These are phyloP conservation scores for Backusella sp. DNA, from an alignment of 192 early-diverging fungal species.

Conservation along the genomic window DNA sequence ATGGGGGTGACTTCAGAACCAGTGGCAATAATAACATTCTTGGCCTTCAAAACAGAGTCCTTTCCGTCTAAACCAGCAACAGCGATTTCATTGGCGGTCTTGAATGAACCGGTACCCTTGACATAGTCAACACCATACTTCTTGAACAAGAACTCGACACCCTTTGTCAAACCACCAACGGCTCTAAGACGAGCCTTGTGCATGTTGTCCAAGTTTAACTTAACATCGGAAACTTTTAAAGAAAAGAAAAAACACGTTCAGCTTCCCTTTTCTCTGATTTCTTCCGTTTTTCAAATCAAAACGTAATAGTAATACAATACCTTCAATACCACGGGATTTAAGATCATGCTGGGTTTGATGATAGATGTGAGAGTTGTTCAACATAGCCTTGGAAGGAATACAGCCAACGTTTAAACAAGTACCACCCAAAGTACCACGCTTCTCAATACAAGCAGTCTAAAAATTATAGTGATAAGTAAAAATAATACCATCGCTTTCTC, in stretches of 20 bases:
- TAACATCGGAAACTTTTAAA: constrained; percentile 62
- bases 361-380: constrained; percentile 98
- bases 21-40: constrained; percentile 98
- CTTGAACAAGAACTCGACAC: constrained; percentile 94
- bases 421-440: constrained; percentile 92
- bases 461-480: neutral
- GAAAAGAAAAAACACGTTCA: neutral
- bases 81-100: constrained; percentile 73
- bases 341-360: constrained; percentile 93
- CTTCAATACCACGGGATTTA: constrained; percentile 88
- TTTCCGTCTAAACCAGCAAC: constrained; percentile 79
- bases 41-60: constrained; percentile 71
- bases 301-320: neutral
- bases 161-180: constrained; percentile 84
- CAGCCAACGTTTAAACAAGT: constrained; percentile 99
- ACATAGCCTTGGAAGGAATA: constrained; percentile 98
- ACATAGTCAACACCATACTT: constrained; percentile 97
- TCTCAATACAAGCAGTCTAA: constrained; percentile 95
- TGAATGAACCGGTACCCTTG: constrained; percentile 89
- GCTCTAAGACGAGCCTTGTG: constrained; percentile 90
- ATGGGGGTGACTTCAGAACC: constrained; percentile 95
- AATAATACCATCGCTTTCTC: neutral
- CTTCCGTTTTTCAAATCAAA: neutral
- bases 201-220: constrained; percentile 85
- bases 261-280: neutral